Base-by-base conservation (phyloP, 176 grass and related monocot species). In the Themeda triandra region DNA sequence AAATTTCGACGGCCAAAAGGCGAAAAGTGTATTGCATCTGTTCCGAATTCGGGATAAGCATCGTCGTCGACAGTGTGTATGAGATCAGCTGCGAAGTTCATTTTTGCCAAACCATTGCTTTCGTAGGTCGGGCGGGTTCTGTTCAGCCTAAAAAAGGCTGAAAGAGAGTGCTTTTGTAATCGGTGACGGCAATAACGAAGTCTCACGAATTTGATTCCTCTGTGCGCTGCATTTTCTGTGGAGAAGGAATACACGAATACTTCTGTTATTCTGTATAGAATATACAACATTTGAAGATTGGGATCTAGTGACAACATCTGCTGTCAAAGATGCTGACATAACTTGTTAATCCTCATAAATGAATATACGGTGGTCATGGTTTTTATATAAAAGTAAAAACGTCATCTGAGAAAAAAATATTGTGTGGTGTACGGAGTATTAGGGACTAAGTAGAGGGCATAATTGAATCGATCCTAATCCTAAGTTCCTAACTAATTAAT, bases 391-490 rank as follows among this genome's bases (percentile, higher is more conserved):
- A 82, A 29, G 30, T 37, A 28, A 81, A 13, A 39, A 27, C 30
- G 39, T 58, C 36, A 8, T 64, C 42, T 11, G 33, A 29, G 54
- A 81, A 18, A 65, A 41, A 62, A 69, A 88, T 80, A 82, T 29
- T 5, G 4, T 33, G 73, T 49, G 73, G 49, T 71, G 66, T 63
- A 28, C n/a, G 5, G 17, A 53, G 49, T 53, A 53, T 19, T 51
- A 19, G 48, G 48, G 48, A 18, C 49, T 53, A 53, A 53, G 14
- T 17, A 48, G 14, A 53, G 18, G 49, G 18, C 18, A 49, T 49
- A 15, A 49, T 18, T 49, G 46, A 6, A 5, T 18, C 14, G 5
- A 49, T 49, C 46, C 15, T 49, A 49, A 53, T 53, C 49, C 6
- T 21, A n/a, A n/a, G n/a, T n/a, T n/a, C n/a, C n/a, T n/a, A n/a